phyloP scores from a whole-genome alignment of 768 basidiomycete genomes.

The Lactarius hengduanensis region DNA sequence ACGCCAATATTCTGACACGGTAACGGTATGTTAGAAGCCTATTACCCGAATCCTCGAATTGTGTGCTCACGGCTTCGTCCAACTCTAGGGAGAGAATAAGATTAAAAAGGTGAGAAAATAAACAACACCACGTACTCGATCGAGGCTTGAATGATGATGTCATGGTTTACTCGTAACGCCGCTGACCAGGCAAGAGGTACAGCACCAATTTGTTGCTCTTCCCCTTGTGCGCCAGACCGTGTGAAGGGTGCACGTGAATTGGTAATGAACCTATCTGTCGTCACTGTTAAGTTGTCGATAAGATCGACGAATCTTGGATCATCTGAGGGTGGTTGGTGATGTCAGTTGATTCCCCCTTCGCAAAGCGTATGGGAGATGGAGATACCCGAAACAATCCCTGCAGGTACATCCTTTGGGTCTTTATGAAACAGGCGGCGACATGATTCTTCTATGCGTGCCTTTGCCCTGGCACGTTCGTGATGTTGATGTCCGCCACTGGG shows the following conservation, averaged over 20 bases:
- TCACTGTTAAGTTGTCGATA: background rate
- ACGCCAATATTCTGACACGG: slow-evolving; percentile 8
- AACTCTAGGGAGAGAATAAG: background rate
- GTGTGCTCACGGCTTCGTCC: slow-evolving; percentile 9
- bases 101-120: background rate
- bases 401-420: slow-evolving; percentile 7
- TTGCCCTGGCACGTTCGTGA: background rate
- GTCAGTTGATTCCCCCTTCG: background rate
- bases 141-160: slow-evolving; percentile 6
- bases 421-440: slow-evolving; percentile 1
- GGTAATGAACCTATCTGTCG: background rate
- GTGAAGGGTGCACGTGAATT: background rate
- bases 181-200: slow-evolving; percentile 5
- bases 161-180: slow-evolving; percentile 7
- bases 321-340: background rate
- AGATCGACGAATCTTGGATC: background rate
- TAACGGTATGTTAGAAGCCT: background rate
- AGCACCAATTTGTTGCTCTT: background rate
- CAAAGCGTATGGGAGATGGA: background rate
- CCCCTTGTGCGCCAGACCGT: background rate
- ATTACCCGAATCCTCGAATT: background rate
- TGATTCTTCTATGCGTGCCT: background rate
- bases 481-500: background rate
- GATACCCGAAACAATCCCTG: slow-evolving; percentile 12
- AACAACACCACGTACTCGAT: slow-evolving; percentile 5